A percentile compares a stretch with the other conserved stretches of the same genome.
phyloP scores from a whole-genome alignment of 75 land plant species.

The Ceratopteris richardii region DNA sequence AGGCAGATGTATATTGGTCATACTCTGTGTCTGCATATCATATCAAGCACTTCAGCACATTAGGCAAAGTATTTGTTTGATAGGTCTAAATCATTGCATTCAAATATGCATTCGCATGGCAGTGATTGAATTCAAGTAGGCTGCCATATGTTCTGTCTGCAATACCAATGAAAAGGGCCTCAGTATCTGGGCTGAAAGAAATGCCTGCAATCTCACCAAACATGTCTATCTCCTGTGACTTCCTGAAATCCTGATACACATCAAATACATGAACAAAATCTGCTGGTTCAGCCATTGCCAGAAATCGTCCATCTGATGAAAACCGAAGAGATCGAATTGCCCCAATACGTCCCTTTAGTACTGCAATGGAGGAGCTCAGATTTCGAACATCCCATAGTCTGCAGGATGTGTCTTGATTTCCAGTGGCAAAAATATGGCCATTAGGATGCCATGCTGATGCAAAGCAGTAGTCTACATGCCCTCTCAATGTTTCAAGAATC shows the following conservation, averaged over 20 bases:
- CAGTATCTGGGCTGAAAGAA: conserved; percentile 88
- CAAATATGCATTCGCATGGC: conserved; percentile 40
- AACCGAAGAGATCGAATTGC: conserved; percentile 88
- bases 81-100: conserved; percentile 14
- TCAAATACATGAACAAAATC: conserved; percentile 93
- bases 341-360: conserved; percentile 87
- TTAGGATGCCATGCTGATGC: conserved; percentile 98
- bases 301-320: conserved; percentile 76
- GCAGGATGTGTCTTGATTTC: conserved; percentile 92
- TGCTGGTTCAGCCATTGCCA: conserved; percentile 99
- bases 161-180: conserved; percentile 84
- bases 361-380: conserved; percentile 56
- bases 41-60: no score
- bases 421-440: conserved; percentile 78
- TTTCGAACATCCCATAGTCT: conserved; percentile 92
- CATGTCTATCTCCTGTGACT: conserved; percentile 83
- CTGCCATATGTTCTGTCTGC: conserved; percentile 95
- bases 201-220: conserved; percentile 98
- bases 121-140: conserved; percentile 72
- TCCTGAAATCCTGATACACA: conserved; percentile 42
- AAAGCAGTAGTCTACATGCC: conserved; percentile 89
- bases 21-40: no score
- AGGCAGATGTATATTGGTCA: no score
- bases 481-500: conserved; percentile 64
- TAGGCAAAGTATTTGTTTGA: no score